Evolutionary conservation across 192 early-diverging fungal species (phyloP), one percentile per base, ranked within the genome.

Genomic region (Piromyces finnis): DNA sequence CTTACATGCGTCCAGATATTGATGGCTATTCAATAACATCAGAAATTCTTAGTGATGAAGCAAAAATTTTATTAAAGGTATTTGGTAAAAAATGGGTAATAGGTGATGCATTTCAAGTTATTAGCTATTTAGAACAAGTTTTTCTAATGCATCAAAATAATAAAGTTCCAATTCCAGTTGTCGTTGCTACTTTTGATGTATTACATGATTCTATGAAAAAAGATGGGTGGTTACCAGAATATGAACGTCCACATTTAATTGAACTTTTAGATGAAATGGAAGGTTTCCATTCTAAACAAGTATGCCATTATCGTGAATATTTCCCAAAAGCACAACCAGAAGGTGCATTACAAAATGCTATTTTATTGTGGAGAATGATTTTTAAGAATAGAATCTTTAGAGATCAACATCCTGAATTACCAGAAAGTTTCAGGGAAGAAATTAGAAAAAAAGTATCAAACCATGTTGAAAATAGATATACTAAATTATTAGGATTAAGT

Each of bases 311-410:
- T 83, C 86, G 85, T 79, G 88, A 89, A 81, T 85, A 87, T 30
- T 89, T 83, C 80, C 88, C 88, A 29, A 89, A 89, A 80, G 88
- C 88, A 81, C 78, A 86, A 36, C 88, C 88, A 2, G 79, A 79
- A 26, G 83, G 84, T 29, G 88, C 85, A 14, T 82, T 89, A 29
- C 85, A 85, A 77, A 86, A 84, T 29, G 86, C 88, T 29, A 84
- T 89, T 39, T 81, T 89, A 51, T 82, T 89, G 79, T 82, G 87
- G 80, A 82, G 88, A 35, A 89, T 89, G 88, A 89, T 89, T 12
- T 84, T 82, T 81, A 84, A 85, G 78, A 82, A 81, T 39, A 82
- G 82, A 26, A 83, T 86, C 15, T 89, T 85, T 78, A 84, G 84
- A 29, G 85, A 89, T 29, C 79, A 39, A 22, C 85, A 88, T 80